phyloP scores from a whole-genome alignment of 1,284 basidiomycete genomes.

The Chalciporus sp. region DNA sequence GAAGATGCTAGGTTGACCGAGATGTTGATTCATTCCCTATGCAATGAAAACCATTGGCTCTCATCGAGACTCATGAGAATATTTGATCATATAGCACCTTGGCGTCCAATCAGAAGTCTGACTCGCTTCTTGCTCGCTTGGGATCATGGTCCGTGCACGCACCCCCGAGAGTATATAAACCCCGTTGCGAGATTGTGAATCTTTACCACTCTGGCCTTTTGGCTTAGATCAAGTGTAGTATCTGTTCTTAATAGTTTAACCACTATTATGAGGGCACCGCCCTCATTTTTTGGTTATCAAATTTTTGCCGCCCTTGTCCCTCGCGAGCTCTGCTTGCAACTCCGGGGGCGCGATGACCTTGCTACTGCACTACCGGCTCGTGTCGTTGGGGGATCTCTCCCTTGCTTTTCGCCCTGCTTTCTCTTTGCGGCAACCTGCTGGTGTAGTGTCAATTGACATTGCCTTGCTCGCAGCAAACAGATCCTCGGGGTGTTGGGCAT shows the following conservation, averaged over 20 bases:
- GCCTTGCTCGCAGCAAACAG: slow-evolving; percentile 5
- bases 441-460: slow-evolving; percentile 1
- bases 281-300: slow-evolving; percentile 37
- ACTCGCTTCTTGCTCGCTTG: neutral
- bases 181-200: neutral
- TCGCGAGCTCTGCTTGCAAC: slow-evolving; percentile 40
- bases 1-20: slow-evolving; percentile 57
- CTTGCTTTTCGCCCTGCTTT: slow-evolving; percentile 5
- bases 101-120: neutral
- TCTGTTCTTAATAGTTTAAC: slow-evolving; percentile 39
- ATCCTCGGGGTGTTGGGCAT: neutral
- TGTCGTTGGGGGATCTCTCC: slow-evolving; percentile 34
- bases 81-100: too few relatives aligned
- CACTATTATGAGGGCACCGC: slow-evolving; percentile 39
- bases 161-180: slow-evolving; percentile 13
- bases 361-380: slow-evolving; percentile 34
- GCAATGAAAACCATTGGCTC: slow-evolving; percentile 1
- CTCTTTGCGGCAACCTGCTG: slow-evolving; percentile 20
- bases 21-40: neutral
- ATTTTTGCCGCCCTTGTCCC: slow-evolving; percentile 35
- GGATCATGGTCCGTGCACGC: slow-evolving; percentile 20
- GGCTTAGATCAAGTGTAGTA: slow-evolving; percentile 98
- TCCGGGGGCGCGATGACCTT: slow-evolving; percentile 36
- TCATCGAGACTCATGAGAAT: too few relatives aligned
- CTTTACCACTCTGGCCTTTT: slow-evolving; percentile 90